Base-by-base conservation (phyloP, 2,329 filamentous ascomycete genomes). In the Alternaria gansuensis region DNA sequence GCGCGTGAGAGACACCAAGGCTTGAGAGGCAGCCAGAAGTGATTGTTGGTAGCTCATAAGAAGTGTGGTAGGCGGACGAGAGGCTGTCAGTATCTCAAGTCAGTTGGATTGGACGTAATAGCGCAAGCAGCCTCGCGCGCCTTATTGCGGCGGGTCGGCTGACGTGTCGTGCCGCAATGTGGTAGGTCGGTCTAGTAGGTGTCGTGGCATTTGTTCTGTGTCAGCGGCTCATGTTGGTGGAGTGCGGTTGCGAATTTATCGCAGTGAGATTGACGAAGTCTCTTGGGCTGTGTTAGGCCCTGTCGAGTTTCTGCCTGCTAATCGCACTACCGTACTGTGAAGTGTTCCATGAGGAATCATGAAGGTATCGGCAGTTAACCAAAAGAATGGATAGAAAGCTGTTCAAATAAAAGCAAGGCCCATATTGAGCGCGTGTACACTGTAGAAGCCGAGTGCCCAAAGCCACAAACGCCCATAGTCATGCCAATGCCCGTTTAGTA, bases 81-180 rank as follows among this genome's bases (percentile, higher is more conserved):
- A 33, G 21, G 44, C 14, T 48, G 13, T 23, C 4, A 24, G 29
- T 24, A 48, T 36, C 5, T 33, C 21, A 26, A n/a, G 2, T n/a
- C 21, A n/a, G 21, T 34, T 36, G 44, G 11, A 7, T 2, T 48
- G 24, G 10, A 23, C n/a, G n/a, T 21, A 2, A 36, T 37, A 50
- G 48, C 48, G 34, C 48, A 29, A 31, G n/a, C 23, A 31, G 28
- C 52, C 46, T 33, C 21, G 46, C 45, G 31, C 46, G 39, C 46
- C 54, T 33, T 51, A 23, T 17, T 36, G 48, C 29, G 54, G 46
- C 39, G 4, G 7, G 37, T 14, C 24, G 37, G 21, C 21, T 40
- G 37, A 40, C 37, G 14, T 40, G 37, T 41, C n/a, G 48, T 58
- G 37, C 55, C 53, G 53, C 53, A 51, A 50, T 29, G 26, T 59